These are phyloP conservation scores for Umbelopsis sp. DNA, from an alignment of 192 early-diverging fungal genomes.

Conservation along the genomic window DNA sequence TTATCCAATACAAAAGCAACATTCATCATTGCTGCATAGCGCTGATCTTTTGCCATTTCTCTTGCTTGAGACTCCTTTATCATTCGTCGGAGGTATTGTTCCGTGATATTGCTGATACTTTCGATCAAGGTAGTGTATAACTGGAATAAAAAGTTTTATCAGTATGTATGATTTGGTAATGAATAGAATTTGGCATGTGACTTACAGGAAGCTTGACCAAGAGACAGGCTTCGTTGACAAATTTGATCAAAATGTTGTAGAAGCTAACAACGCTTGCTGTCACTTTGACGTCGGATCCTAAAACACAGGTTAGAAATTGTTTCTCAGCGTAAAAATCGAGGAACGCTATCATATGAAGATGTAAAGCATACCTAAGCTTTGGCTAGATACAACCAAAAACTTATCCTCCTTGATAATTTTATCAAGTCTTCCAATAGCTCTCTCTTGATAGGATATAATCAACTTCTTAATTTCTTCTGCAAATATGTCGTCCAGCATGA, in stretches of 20 bases:
- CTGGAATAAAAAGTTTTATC: constrained; percentile 38
- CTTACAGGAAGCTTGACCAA: constrained; percentile 68
- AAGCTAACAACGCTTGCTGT: constrained; percentile 70
- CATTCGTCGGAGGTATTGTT: constrained; percentile 61
- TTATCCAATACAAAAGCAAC: constrained; percentile 58
- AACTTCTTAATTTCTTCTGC: constrained; percentile 71
- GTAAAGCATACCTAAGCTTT: constrained; percentile 44
- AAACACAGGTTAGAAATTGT: neutral
- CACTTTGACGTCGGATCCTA: constrained; percentile 53
- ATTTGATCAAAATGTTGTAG: constrained; percentile 68
- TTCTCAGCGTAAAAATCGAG: neutral
- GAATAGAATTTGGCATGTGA: neutral
- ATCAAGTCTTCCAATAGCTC: constrained; percentile 63
- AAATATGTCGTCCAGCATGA: constrained; percentile 81
- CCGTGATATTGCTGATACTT: constrained; percentile 63
- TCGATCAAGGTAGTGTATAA: constrained; percentile 73
- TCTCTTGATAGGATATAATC: constrained; percentile 68
- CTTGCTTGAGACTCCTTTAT: constrained; percentile 47
- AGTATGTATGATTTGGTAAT: neutral
- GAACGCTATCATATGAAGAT: neutral
- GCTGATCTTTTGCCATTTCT: constrained; percentile 47
- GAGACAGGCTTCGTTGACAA: constrained; percentile 71
- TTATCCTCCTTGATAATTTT: constrained; percentile 69
- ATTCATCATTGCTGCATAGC: constrained; percentile 47
- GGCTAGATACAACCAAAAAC: constrained; percentile 59